A percentile compares a stretch with the other conserved stretches of the same genome.
phyloP scores from a whole-genome alignment of 305 asterid genomes.

The Plantago rigida region DNA sequence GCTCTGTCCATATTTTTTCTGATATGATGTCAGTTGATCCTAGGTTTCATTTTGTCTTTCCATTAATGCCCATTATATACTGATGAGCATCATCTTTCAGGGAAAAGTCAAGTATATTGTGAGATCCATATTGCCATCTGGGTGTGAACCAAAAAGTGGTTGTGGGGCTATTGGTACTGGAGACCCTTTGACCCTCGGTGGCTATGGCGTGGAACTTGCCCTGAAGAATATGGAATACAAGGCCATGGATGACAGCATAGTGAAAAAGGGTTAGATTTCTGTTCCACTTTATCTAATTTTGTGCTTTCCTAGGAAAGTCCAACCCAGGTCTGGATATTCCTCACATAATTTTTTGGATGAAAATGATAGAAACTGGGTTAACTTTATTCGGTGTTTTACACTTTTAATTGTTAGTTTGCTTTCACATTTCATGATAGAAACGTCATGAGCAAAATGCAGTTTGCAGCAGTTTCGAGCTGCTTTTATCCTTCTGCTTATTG shows the following conservation, averaged over 20 bases:
- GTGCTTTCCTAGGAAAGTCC: too few species aligned
- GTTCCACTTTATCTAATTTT: neutral
- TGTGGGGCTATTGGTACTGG: constrained; percentile 87
- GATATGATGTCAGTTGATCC: too few species aligned
- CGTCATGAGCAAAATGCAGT: too few species aligned
- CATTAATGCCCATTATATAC: constrained; percentile 10
- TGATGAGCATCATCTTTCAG: constrained; percentile 32
- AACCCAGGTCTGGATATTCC: too few species aligned
- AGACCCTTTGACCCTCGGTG: constrained; percentile 76
- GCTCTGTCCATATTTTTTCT: neutral
- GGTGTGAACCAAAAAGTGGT: constrained; percentile 68
- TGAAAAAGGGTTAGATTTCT: constrained; percentile 57
- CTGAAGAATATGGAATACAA: constrained; percentile 98
- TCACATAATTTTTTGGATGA: too few species aligned
- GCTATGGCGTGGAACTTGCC: constrained; percentile 99
- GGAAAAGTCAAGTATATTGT: constrained; percentile 76
- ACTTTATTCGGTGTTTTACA: too few species aligned
- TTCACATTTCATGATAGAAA: too few species aligned
- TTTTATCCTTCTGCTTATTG: too few species aligned
- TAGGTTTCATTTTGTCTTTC: neutral
- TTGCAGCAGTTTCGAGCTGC: too few species aligned
- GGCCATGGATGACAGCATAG: constrained; percentile 87
- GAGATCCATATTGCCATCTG: constrained; percentile 82
- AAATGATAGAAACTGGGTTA: too few species aligned
- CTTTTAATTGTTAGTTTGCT: too few species aligned